Evolutionary conservation across 1,139 yeast species (phyloP), one percentile per base, ranked within the genome.

Genomic region (Saccharomyces hybrid): DNA sequence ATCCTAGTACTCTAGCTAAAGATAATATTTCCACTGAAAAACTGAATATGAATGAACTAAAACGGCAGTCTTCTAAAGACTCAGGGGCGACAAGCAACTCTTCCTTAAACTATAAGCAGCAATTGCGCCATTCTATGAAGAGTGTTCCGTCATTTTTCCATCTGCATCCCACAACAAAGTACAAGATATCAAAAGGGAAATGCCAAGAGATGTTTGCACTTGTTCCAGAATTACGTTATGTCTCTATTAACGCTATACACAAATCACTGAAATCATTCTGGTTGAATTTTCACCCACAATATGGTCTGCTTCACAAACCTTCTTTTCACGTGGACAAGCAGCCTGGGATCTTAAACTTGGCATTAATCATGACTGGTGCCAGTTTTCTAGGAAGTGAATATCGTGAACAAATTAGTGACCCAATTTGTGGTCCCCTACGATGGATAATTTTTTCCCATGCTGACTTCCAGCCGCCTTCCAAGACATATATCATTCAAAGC

Each of bases 401-500:
- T 44, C 61, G 64, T 31, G 56, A 58, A 53, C 58, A 55, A 2
- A 58, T 80, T 44, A 76, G 82, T 6, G 74, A 73, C 57, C 65
- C 75, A 50, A 78, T 86, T 8, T 84, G 87, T 1, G 78, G 73
- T 14, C 89, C 89, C 0, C 66, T 87, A 26, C 69, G 95, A 51
- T 83, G 83, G 78, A 72, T 77, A 50, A 76, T 84, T 7, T 83
- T 84, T 62, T 78, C 82, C 28, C 78, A 80, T 50, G 76, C 77
- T 8, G 87, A 82, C 57, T 82, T 83, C 61, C 77, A 76, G 57
- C 81, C 84, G 1, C 75, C 78, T 2, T 82, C 85, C 1, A 74
- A 77, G 57, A 72, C 84, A 6, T 85, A 89, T 86, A 78, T 86
- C 2, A 74, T 86, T 50, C 93, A 86, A 64, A 75, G 86, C 51